These are phyloP conservation scores for Mesembryanthemum crystallinum DNA, from an alignment of 148 eudicot genomes.

Conservation along the genomic window DNA sequence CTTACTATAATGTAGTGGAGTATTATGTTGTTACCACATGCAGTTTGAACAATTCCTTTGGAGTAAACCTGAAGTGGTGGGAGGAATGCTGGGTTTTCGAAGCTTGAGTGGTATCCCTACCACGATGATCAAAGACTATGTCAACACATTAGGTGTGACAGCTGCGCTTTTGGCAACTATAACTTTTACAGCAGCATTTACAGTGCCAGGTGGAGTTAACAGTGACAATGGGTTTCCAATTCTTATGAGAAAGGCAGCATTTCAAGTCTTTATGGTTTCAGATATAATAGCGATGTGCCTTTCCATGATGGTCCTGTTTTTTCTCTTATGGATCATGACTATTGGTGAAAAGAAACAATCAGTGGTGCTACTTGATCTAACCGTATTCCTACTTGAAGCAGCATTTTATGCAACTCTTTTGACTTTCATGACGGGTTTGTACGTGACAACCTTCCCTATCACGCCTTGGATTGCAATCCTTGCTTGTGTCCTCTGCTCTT, in stretches of 20 bases:
- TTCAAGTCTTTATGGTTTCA: neutral
- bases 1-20: no score
- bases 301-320: neutral
- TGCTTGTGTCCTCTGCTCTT: neutral
- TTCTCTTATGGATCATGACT: neutral
- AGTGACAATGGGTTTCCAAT: neutral
- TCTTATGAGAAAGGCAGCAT: neutral
- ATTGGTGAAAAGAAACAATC: neutral
- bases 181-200: neutral
- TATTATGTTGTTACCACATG: no score
- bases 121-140: neutral
- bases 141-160: neutral
- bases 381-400: neutral
- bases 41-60: no score
- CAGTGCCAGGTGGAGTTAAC: neutral
- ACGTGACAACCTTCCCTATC: neutral
- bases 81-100: neutral
- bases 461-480: constrained; percentile 8
- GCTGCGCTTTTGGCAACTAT: neutral
- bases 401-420: constrained; percentile 11
- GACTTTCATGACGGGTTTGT: constrained; percentile 26
- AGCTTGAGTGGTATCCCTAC: neutral
- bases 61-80: neutral
- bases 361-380: neutral
- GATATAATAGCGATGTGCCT: neutral